Evolutionary conservation across 306 rosid species (phyloP).

Genomic region (Dalbergia cochinchinensis): DNA sequence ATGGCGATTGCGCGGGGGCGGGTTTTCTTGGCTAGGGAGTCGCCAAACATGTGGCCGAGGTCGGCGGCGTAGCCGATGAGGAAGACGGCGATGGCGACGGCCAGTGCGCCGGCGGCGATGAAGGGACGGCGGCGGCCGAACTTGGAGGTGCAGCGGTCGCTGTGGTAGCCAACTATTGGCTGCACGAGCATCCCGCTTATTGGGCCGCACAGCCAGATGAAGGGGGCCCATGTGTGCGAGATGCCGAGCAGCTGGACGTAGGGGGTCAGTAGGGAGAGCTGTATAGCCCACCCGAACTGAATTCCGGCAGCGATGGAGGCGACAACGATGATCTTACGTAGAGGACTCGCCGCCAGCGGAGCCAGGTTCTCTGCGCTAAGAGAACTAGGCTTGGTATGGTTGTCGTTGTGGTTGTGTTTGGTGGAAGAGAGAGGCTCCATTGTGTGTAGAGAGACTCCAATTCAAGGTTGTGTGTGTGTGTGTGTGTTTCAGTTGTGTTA

Average conservation of each 20-base stretch:
- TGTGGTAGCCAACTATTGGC: constrained; percentile 83
- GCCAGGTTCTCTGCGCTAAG: constrained; percentile 42
- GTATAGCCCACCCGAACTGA: constrained; percentile 93
- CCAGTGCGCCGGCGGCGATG: constrained; percentile 60
- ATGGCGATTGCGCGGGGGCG: constrained; percentile 69
- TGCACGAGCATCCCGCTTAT: constrained; percentile 85
- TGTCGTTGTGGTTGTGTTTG: constrained; percentile 28
- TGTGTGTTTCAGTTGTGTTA: constrained; percentile 25
- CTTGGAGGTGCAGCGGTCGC: constrained; percentile 83
- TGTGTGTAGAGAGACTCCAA: background rate
- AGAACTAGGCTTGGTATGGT: constrained; percentile 40
- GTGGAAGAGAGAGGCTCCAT: constrained; percentile 49
- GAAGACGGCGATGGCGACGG: constrained; percentile 73
- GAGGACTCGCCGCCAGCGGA: constrained; percentile 42
- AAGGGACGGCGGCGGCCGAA: constrained; percentile 96
- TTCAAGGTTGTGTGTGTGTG: background rate
- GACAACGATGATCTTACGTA: constrained; percentile 60
- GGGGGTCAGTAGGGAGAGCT: constrained; percentile 81
- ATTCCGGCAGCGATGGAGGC: constrained; percentile 87
- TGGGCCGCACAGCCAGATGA: constrained; percentile 96
- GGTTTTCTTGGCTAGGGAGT: background rate
- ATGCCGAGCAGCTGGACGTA: constrained; percentile 83
- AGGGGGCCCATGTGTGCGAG: constrained; percentile 74
- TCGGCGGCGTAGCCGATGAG: constrained; percentile 91
- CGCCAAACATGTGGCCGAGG: constrained; percentile 70